Percentiles rank a stretch among this genome's conserved stretches.
Evolutionary conservation across 208 protist genomes (phyloP).

Genomic region (Histomonas meleagridis): DNA sequence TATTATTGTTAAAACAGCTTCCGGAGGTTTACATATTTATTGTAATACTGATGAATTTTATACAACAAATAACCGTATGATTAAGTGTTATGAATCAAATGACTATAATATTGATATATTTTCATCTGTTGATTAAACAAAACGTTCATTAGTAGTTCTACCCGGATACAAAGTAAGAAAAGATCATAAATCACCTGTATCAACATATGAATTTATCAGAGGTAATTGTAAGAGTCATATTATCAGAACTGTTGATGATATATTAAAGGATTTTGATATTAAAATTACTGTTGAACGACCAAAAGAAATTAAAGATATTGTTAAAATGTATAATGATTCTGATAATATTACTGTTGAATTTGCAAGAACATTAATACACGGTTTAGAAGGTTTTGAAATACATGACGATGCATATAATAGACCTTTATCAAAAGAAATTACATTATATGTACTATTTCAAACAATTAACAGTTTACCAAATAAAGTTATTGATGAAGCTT

Average conservation of each 20-base stretch:
- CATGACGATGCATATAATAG: background rate
- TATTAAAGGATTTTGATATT: background rate
- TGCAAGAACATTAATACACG: background rate
- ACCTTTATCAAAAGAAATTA: background rate
- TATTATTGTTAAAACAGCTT: background rate
- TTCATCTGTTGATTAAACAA: background rate
- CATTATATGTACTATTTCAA: background rate
- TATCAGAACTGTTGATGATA: background rate
- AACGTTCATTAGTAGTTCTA: background rate
- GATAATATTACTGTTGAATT: background rate
- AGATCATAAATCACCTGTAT: background rate
- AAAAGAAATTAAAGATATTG: background rate
- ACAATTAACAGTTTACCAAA: background rate
- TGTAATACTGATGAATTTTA: background rate
- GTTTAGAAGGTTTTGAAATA: background rate
- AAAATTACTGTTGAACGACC: background rate
- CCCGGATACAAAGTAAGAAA: background rate
- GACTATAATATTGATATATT: background rate
- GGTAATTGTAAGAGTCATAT: background rate
- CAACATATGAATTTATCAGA: background rate
- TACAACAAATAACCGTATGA: background rate
- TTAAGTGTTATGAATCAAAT: background rate
- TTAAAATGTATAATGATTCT: background rate
- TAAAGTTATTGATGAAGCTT: background rate
- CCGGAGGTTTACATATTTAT: background rate